Evolutionary conservation across 2,329 filamentous ascomycete genomes (phyloP).

Genomic region (Ceratocystis alfenasii): DNA sequence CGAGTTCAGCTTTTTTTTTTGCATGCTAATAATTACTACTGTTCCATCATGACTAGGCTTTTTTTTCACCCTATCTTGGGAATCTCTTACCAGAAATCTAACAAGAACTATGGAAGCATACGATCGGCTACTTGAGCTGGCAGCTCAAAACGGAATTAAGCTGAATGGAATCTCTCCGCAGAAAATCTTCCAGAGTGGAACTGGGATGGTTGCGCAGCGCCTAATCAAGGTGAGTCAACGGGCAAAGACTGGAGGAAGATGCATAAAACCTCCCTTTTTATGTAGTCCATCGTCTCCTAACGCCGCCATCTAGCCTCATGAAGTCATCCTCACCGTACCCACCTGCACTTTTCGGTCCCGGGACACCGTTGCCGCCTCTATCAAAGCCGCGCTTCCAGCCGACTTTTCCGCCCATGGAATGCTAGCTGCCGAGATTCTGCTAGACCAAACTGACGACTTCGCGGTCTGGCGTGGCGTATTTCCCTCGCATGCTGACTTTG

Average conservation of each 20-base stretch:
- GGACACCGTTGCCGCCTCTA: slow-evolving; percentile 43
- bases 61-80: neutral
- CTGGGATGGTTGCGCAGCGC: slow-evolving; percentile 63
- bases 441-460: slow-evolving; percentile 31
- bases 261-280: neutral
- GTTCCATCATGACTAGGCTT: neutral
- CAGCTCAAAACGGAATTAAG: slow-evolving; percentile 48
- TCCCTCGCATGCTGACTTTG: slow-evolving; percentile 50
- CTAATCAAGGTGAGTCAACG: slow-evolving; percentile 46
- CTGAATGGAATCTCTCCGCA: slow-evolving; percentile 57
- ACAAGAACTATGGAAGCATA: slow-evolving; percentile 9
- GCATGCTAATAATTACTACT: neutral
- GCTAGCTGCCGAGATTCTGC: slow-evolving; percentile 52
- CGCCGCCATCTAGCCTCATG: slow-evolving; percentile 29
- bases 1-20: slow-evolving; percentile 4
- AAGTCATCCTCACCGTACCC: slow-evolving; percentile 55
- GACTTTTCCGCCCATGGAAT: slow-evolving; percentile 56
- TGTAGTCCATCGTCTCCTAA: neutral
- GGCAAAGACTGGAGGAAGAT: neutral
- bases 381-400: slow-evolving; percentile 41
- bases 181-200: slow-evolving; percentile 57
- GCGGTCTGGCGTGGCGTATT: slow-evolving; percentile 54
- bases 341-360: slow-evolving; percentile 50
- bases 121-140: slow-evolving; percentile 56
- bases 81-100: neutral